Evolutionary conservation across 768 basidiomycete species (phyloP).

Genomic region (Favolaschia claudopus): DNA sequence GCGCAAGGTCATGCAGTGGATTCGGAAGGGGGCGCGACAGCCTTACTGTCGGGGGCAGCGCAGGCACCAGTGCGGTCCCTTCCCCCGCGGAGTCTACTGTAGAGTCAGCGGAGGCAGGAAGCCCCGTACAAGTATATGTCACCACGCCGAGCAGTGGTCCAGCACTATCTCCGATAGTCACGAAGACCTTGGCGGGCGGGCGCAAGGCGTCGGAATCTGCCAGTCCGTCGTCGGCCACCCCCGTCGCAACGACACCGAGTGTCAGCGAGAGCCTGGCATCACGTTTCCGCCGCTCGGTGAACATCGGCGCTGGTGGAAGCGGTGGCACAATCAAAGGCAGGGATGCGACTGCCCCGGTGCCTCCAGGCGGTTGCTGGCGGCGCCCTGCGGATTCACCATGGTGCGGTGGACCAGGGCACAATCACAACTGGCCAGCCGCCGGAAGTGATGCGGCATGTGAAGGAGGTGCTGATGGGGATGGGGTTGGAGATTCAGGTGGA

Average conservation of each 20-base stretch:
- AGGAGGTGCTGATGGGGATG: constrained; percentile 83
- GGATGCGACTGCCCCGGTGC: constrained; percentile 35
- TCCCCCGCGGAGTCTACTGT: constrained; percentile 21
- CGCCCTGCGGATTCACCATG: constrained; percentile 84
- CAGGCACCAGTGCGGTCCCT: not conserved
- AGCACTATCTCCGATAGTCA: constrained; percentile 31
- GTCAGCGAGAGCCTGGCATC: constrained; percentile 53
- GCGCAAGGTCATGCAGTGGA: constrained; percentile 98
- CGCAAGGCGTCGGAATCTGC: constrained; percentile 29
- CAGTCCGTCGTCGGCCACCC: constrained; percentile 51
- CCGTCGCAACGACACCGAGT: constrained; percentile 51
- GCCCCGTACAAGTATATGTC: constrained; percentile 49
- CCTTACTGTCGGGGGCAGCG: constrained; percentile 14
- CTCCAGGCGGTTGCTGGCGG: constrained; percentile 43
- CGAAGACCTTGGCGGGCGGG: constrained; percentile 33
- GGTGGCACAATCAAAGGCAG: constrained; percentile 31
- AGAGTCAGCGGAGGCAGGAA: constrained; percentile 23
- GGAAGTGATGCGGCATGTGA: constrained; percentile 88
- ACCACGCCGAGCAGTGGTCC: constrained; percentile 44
- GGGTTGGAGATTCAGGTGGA: constrained; percentile 90
- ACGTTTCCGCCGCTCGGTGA: constrained; percentile 59
- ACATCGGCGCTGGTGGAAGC: constrained; percentile 41
- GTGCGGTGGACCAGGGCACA: constrained; percentile 89
- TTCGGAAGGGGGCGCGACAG: constrained; percentile 57
- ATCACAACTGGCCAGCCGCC: constrained; percentile 86